Evolutionary conservation across 2,329 filamentous ascomycete species (phyloP).

Genomic region (Herpotrichia juniperi): DNA sequence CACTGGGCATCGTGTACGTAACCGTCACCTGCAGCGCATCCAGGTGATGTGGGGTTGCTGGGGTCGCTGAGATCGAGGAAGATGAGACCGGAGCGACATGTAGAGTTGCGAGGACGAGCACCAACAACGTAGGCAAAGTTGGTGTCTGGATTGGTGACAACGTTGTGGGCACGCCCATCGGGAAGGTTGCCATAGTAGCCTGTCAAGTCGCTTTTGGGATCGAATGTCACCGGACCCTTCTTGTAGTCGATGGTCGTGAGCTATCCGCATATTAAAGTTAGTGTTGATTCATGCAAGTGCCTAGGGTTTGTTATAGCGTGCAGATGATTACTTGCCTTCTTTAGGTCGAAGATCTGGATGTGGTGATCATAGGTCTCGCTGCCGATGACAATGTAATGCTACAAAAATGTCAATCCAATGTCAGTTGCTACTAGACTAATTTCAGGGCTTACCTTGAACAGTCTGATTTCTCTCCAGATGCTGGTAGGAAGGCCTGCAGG

Average conservation of each 20-base stretch:
- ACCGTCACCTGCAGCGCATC: constrained; percentile 61
- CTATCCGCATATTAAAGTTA: too few relatives aligned
- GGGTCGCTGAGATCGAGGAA: constrained; percentile 64
- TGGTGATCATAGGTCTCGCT: constrained; percentile 56
- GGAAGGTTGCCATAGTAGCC: constrained; percentile 31
- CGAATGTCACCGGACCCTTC: constrained; percentile 37
- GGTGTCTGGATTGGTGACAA: constrained; percentile 43
- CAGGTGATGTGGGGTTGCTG: constrained; percentile 58
- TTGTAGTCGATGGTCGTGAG: constrained; percentile 37
- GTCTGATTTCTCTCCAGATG: constrained; percentile 60
- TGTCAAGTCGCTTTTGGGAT: constrained; percentile 35
- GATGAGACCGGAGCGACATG: constrained; percentile 60
- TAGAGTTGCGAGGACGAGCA: constrained; percentile 37
- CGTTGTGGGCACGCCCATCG: constrained; percentile 46
- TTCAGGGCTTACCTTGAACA: constrained; percentile 37
- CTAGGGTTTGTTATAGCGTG: constrained; percentile 8
- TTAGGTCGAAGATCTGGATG: constrained; percentile 65
- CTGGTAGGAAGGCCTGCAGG: constrained; percentile 45
- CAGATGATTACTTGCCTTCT: constrained; percentile 40
- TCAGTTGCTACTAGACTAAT: not conserved
- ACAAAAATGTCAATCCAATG: not conserved
- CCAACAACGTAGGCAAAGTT: constrained; percentile 43
- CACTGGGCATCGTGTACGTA: constrained; percentile 69
- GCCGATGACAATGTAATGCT: constrained; percentile 51
- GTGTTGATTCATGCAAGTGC: too few relatives aligned